phyloP scores from a whole-genome alignment of 371 early-diverging fungal species.

The Blakeslea trispora region DNA sequence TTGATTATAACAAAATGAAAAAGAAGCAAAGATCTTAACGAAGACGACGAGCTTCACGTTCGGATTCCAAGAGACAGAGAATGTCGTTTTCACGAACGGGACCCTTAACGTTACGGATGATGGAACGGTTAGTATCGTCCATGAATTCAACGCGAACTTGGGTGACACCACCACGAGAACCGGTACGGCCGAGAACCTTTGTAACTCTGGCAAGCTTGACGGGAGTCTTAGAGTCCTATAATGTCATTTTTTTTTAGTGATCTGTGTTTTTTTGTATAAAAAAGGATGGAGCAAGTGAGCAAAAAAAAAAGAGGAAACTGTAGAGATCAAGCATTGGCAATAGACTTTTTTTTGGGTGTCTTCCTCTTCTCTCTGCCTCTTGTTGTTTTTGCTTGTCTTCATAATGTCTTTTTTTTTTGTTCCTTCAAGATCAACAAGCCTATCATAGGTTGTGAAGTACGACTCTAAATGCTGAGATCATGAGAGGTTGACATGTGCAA shows the following conservation, averaged over 20 bases:
- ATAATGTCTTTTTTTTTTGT: neutral
- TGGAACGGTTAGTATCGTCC: constrained; percentile 92
- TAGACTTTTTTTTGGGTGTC: no score
- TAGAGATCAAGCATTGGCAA: no score
- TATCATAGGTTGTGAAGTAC: no score
- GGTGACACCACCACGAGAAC: constrained; percentile 98
- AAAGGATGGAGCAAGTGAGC: neutral
- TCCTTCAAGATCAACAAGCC: no score
- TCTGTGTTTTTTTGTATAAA: neutral
- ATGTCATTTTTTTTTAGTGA: neutral
- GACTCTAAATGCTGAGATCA: no score
- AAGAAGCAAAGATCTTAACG: constrained; percentile 63
- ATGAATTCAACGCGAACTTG: constrained; percentile 98
- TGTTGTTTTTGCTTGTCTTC: no score
- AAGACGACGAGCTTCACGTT: constrained; percentile 98
- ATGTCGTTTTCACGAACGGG: constrained; percentile 97
- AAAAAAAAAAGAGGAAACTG: neutral
- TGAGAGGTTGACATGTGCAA: no score
- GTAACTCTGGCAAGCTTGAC: constrained; percentile 93
- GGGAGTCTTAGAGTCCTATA: constrained; percentile 64
- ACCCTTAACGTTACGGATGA: constrained; percentile 98
- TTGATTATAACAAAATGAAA: no score
- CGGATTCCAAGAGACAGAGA: constrained; percentile 95
- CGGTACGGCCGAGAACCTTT: constrained; percentile 97
- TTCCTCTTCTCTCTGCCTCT: no score